Evolutionary conservation across 2,329 filamentous ascomycete genomes (phyloP).

Genomic region (Botrytis cinerea): DNA sequence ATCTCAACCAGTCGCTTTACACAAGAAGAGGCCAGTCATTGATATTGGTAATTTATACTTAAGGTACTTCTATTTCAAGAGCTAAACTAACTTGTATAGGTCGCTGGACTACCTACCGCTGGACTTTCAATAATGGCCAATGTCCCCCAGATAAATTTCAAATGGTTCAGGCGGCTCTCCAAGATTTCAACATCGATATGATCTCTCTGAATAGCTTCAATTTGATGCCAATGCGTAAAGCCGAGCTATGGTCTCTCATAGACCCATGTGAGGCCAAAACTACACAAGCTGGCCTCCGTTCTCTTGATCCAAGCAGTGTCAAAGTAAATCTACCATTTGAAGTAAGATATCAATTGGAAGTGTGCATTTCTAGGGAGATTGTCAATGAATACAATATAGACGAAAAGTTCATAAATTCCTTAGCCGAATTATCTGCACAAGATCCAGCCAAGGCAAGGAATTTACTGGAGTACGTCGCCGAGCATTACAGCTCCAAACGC

Average conservation of each 20-base stretch:
- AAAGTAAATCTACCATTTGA: constrained; percentile 59
- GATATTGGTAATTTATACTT: constrained; percentile 51
- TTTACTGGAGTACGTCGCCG: constrained; percentile 73
- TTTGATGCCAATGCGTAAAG: constrained; percentile 41
- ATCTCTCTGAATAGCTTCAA: constrained; percentile 48
- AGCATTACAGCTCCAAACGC: constrained; percentile 53
- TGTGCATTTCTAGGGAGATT: constrained; percentile 79
- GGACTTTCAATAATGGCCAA: constrained; percentile 48
- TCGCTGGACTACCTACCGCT: constrained; percentile 62
- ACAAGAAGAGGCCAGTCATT: constrained; percentile 53
- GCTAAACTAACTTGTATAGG: constrained; percentile 43
- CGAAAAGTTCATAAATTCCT: constrained; percentile 63
- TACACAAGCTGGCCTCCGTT: constrained; percentile 30
- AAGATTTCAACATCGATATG: constrained; percentile 71
- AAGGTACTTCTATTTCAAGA: not conserved
- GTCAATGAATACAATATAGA: constrained; percentile 76
- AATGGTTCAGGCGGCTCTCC: constrained; percentile 47
- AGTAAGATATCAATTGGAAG: constrained; percentile 88
- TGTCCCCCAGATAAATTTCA: constrained; percentile 30
- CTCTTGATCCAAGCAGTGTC: constrained; percentile 37
- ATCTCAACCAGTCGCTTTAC: constrained; percentile 47
- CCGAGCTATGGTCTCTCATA: constrained; percentile 49
- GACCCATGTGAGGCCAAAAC: constrained; percentile 32
- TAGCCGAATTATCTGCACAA: constrained; percentile 53
- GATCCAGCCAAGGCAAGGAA: constrained; percentile 55